Base-by-base conservation (phyloP, 1,284 basidiomycete genomes). In the Rhodotorula sp. region DNA sequence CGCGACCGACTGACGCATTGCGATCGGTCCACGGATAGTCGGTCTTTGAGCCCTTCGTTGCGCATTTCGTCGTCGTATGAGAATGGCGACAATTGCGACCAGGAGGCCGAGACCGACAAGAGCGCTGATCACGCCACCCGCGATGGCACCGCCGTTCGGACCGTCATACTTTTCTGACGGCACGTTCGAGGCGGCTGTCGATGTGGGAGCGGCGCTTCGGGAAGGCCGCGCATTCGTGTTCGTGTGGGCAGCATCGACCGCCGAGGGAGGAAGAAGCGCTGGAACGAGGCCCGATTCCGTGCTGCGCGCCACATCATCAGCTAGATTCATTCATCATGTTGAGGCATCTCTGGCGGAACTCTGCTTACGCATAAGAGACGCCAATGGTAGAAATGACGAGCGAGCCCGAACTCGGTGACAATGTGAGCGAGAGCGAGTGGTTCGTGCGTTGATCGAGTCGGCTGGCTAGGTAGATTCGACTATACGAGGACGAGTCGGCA, bases 291-390 rank as follows among this genome's bases (percentile, higher is more conserved):
- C 46, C 12, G 54, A 29, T 4, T 16, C 54, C 8, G 54, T 56
- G 15, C 54, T 56, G 54, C 59, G 57, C 23, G 20, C 1, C 2
- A 4, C 18, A 7, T 2, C 3, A n/a, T 60, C 51, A 61, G 51
- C 5, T 23, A 10, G 1, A 12, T 14, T 4, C 39, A 14, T 43
- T 43, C 39, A 3, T 47, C 34, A 12, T 16, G 21, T 51, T 5
- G 21, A 0, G 1, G 10, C 18, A 8, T 7, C 10, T n/a, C 23
- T 4, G 10, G 49, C 5, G 16, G 21, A 4, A 65, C 8, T 12
- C 39, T 43, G 8, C 70, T 43, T 43, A 68, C 66, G 70, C 65
- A 57, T 54, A 62, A 3, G 70, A 57, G 5, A 72, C 15, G 2
- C 60, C 67, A 12, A 72, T 39, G 8, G 34, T 18, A 16, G 59